Conservation (phyloP, 1,139 yeast species). For the Suhomyces atakaporum region DNA sequence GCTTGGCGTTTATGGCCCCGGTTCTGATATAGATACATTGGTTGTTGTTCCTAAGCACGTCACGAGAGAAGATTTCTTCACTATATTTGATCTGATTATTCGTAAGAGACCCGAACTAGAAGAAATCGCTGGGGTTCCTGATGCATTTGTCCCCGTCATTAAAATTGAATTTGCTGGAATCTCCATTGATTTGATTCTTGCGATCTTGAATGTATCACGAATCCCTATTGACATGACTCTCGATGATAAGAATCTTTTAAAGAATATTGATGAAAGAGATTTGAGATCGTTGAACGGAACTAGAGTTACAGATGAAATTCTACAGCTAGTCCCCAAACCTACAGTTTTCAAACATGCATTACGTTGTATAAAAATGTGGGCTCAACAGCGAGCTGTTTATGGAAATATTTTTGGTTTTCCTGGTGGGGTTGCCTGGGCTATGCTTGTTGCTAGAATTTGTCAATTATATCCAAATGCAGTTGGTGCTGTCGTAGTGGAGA, state of each 20-base stretch:
- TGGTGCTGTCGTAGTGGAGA: conserved; percentile 83
- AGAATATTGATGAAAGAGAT: conserved; percentile 88
- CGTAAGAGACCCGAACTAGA: conserved; percentile 76
- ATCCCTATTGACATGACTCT: conserved; percentile 74
- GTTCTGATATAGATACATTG: conserved; percentile 94
- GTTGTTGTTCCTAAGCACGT: conserved; percentile 97
- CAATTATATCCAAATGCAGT: conserved; percentile 96
- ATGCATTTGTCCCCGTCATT: conserved; percentile 94
- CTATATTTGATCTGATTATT: conserved; percentile 68
- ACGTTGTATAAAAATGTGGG: conserved; percentile 94
- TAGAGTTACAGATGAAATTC: conserved; percentile 93
- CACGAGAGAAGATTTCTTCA: conserved; percentile 84
- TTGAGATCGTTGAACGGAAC: conserved; percentile 91
- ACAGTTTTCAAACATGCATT: conserved; percentile 91
- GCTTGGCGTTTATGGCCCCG: conserved; percentile 96
- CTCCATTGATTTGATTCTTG: conserved; percentile 86
- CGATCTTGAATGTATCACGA: conserved; percentile 76
- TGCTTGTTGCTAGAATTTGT: conserved; percentile 95
- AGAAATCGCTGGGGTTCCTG: conserved; percentile 91
- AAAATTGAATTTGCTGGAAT: conserved; percentile 86
- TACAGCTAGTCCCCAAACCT: conserved; percentile 86
- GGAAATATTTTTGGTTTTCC: conserved; percentile 97
- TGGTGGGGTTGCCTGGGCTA: conserved; percentile 99
- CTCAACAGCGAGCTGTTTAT: conserved; percentile 89
- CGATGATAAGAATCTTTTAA: conserved; percentile 79